Base-by-base conservation (phyloP, 495 filamentous ascomycete genomes). In the Talaromyces borbonicus region DNA sequence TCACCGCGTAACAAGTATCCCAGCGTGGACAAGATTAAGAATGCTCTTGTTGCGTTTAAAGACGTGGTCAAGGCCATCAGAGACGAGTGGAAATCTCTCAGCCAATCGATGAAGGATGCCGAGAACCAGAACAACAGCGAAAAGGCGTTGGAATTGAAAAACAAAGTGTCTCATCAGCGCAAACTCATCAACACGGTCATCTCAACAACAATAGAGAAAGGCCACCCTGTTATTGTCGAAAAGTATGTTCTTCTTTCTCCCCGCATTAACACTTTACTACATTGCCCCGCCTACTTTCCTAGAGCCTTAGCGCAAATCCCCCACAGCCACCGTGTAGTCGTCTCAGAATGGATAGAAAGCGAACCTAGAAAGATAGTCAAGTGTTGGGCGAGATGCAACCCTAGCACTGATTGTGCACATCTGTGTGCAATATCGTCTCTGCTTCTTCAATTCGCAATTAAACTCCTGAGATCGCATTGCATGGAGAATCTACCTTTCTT, bases 221-320 rank as follows among this genome's bases (percentile, higher is more conserved):
- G 80, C 12, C 81, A 87, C 54, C 70, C 70, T 18, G 68, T 72
- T 20, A 78, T 87, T 43, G 57, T 89, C 48, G 72, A 80, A 53
- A 76, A 80, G 76, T 80, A 79, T 61, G 77, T 72, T 12, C 46
- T 42, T 39, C 54, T 50, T 43, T 50, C 52, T 55, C 46, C 47
- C 24, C 42, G 20, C 37, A 48, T 50, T 47, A 24, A 40, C 35
- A 46, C 29, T 46, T 40, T 48, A 46, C 55, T 51, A 58, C 51
- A 43, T 58, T 49, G 46, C 48, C 41, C 50, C 29, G 23, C 8
- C 43, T 8, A 8, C 60, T 57, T 51, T 53, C 50, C 59, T 61
- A 67, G 52, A 61, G 52, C 24, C 59, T 51, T 51, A 54, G 63
- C 64, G 46, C 55, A 36, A 58, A 59, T 56, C 56, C 56, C 62